Evolutionary conservation across 352 stramenopile species (phyloP), one percentile per base, ranked within the genome.

Genomic region (Pythium diclinum): DNA sequence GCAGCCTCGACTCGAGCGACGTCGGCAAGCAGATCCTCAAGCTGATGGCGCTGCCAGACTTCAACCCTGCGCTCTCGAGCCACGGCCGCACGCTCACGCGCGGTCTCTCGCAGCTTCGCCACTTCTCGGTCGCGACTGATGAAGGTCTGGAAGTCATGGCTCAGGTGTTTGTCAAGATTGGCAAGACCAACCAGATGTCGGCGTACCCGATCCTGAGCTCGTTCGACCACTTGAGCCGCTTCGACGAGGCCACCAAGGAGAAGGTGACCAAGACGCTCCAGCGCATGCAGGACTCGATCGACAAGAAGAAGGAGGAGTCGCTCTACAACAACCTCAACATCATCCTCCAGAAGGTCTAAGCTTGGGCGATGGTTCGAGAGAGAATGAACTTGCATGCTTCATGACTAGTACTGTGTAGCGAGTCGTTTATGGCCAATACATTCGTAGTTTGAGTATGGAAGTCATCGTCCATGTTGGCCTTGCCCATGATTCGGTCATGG

Each of bases 301-400:
- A 90, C 75, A 85, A 81, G 72, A 89, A 89, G 66, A 87, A 86
- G 63, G 78, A 92, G 49, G 81, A 92, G 66, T 92, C 83, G 69
- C 76, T 92, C 13, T 92, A 87, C 75, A 92, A 90, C 73, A 85
- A 92, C 68, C 80, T 94, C 23, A 92, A 83, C 72, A 92, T 94
- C 60, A 90, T 92, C 59, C 65, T 94, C 17, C 79, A 90, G 71
- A 92, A 94, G 73, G 83, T 80, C n/a, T 83, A 87, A 71, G 23
- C 47, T 10, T 6, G 8, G 11, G 9, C 13, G 44, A 30, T n/a
- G 21, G 44, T 16, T 0, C 8, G 19, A 25, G 42, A 23, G 42
- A 48, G 10, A 3, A 46, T 16, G n/a, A 16, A 46, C 42, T 28
- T 38, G 30, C 49, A 11, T 34, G 54, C 54, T 36, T n/a, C 1